phyloP scores from a whole-genome alignment of 352 stramenopile species.

The Globisporangium yorkense region DNA sequence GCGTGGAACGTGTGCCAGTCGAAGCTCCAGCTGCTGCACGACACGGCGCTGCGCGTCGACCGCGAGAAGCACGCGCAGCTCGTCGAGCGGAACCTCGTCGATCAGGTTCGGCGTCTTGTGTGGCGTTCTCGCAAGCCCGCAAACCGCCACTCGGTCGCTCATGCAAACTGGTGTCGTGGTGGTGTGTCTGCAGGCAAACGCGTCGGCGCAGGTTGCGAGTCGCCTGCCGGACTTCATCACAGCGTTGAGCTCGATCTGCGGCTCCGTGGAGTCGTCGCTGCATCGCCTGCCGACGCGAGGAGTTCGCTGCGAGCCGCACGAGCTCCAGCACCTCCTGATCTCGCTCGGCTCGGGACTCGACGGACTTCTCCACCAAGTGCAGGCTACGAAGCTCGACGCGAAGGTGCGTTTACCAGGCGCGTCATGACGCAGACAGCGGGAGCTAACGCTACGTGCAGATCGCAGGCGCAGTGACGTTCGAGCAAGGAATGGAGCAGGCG shows the following conservation, averaged over 20 bases:
- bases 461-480: constrained; percentile 21
- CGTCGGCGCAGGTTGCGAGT: constrained; percentile 19
- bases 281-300: constrained; percentile 31
- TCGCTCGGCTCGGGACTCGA: constrained; percentile 21
- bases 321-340: constrained; percentile 31
- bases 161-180: no score
- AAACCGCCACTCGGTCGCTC: no score
- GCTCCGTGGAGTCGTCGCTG: constrained; percentile 26
- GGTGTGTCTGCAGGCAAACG: background rate
- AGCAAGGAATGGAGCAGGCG: constrained; percentile 21
- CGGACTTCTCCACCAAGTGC: constrained; percentile 20
- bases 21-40: constrained; percentile 46
- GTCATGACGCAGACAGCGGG: background rate
- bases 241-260: constrained; percentile 19
- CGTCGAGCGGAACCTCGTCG: constrained; percentile 20
- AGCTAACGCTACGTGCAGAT: constrained; percentile 12
- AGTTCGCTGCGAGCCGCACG: constrained; percentile 6
- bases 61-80: constrained; percentile 22
- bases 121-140: no score
- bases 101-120: constrained; percentile 18
- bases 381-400: constrained; percentile 15
- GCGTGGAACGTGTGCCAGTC: constrained; percentile 38
- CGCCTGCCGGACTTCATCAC: constrained; percentile 13
- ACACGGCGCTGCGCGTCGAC: constrained; percentile 32
- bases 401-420: constrained; percentile 13